Evolutionary conservation across 148 eudicot genomes (phyloP).

Genomic region (Oxyria digyna): DNA sequence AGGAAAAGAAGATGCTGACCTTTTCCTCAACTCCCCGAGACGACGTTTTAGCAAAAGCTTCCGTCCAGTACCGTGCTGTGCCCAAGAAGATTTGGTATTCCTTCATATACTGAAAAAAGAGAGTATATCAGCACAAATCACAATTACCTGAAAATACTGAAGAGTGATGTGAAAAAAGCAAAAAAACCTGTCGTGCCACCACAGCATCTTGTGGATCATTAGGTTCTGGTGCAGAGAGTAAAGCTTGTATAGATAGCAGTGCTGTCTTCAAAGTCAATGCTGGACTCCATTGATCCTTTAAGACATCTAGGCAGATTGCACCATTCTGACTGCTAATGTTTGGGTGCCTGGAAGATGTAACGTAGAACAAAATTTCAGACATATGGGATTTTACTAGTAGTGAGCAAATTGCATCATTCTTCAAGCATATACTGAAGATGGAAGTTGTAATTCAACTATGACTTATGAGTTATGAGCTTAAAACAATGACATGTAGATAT

Average conservation of each 20-base stretch:
- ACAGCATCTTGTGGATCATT: conserved; percentile 99
- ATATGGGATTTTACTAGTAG: neutral
- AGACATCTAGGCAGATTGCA: conserved; percentile 88
- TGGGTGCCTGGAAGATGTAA: conserved; percentile 62
- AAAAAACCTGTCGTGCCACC: conserved; percentile 75
- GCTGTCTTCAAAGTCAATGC: conserved; percentile 92
- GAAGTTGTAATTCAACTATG: too few relatives aligned
- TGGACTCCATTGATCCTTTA: conserved; percentile 99
- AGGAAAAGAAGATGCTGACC: conserved; percentile 25
- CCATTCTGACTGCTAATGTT: conserved; percentile 96
- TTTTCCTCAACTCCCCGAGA: conserved; percentile 70
- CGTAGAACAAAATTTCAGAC: neutral
- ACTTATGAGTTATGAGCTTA: neutral
- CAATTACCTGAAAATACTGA: too few relatives aligned
- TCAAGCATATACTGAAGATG: neutral
- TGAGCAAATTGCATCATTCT: neutral
- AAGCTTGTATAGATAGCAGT: conserved; percentile 82
- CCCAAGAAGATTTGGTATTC: conserved; percentile 64
- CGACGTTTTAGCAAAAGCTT: conserved; percentile 66
- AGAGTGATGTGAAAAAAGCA: too few relatives aligned
- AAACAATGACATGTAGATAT: neutral
- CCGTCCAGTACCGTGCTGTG: conserved; percentile 98
- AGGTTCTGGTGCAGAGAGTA: conserved; percentile 88
- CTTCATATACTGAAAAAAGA: conserved; percentile 48
- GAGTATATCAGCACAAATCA: neutral